phyloP scores from a whole-genome alignment of 495 filamentous ascomycete genomes.

The Jackrogersella multiformis region DNA sequence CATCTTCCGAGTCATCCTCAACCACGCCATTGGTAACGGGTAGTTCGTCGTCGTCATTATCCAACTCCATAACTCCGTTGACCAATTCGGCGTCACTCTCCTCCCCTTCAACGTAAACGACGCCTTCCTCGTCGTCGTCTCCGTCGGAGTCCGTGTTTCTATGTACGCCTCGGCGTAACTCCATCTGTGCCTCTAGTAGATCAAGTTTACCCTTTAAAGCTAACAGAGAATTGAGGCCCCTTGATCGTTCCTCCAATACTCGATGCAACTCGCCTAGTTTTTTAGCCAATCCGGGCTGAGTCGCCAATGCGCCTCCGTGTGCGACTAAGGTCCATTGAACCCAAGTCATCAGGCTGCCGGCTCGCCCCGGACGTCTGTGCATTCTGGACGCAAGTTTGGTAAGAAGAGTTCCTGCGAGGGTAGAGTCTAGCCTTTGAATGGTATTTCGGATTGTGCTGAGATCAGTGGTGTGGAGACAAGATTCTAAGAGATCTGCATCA shows the following conservation, averaged over 20 bases:
- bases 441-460: conserved; percentile 80
- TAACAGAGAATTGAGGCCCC: conserved; percentile 80
- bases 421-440: conserved; percentile 87
- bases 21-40: conserved; percentile 50
- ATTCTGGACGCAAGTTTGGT: conserved; percentile 87
- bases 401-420: conserved; percentile 78
- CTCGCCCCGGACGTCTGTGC: conserved; percentile 85
- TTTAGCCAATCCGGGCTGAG: conserved; percentile 78
- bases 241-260: conserved; percentile 85
- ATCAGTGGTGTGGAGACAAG: conserved; percentile 84
- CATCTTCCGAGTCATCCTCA: conserved; percentile 54
- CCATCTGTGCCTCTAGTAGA: conserved; percentile 86
- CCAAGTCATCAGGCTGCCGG: conserved; percentile 93
- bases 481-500: conserved; percentile 86
- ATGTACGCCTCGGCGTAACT: conserved; percentile 69
- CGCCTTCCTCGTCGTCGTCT: conserved; percentile 73
- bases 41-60: conserved; percentile 44
- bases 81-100: conserved; percentile 60
- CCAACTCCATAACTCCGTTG: conserved; percentile 51
- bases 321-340: conserved; percentile 95
- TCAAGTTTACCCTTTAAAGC: conserved; percentile 93
- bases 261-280: conserved; percentile 78
- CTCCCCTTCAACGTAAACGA: conserved; percentile 90
- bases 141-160: conserved; percentile 58
- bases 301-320: conserved; percentile 90